Base-by-base conservation (phyloP, 2,329 filamentous ascomycete species). In the Magnaporthales sp. region DNA sequence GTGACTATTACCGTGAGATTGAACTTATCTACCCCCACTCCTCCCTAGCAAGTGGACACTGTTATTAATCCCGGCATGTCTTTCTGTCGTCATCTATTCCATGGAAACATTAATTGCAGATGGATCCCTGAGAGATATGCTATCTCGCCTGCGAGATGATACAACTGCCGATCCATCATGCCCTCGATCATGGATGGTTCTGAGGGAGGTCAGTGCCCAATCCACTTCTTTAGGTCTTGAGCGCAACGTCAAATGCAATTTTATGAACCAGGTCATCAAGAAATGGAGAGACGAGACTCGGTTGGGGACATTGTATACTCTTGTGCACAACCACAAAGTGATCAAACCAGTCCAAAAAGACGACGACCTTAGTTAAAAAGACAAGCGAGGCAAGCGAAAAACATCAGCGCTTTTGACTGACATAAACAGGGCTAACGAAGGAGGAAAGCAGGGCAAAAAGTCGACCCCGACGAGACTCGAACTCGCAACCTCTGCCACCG, bases 401-500 rank as follows among this genome's bases (percentile, higher is more conserved):
- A 13, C 38, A 15, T 6, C 5, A 7, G n/a, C n/a, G n/a, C n/a
- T 8, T 46, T 46, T n/a, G 15, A 5, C 32, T 11, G 3, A 38
- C 3, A 46, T 2, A 2, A 46, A 46, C 2, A n/a, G 30, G 30
- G 30, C 30, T 7, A 63, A 29, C 29, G 63, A 61, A 24, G 11
- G 58, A 63, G 46, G 26, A 22, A 67, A 31, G 54, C 60, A 61
- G 64, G n/a, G 1, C 30, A 64, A 63, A 29, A 65, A 2, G 29
- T 31, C 66, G 66, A 67, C 62, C 66, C 65, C 64, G 63, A 56
- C 66, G 66, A 63, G 66, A 66, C 66, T 68, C 68, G 67, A 69
- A 69, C 68, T 67, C 68, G 68, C 65, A 69, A 61, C 67, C 68
- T 69, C 67, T 69, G 67, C 68, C 68, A 69, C 68, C 68, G 68